Percentiles rank a stretch among this genome's conserved stretches.
These are phyloP conservation scores for Rutstroemia sp. DNA, from an alignment of 2,329 filamentous ascomycete genomes.

Conservation along the genomic window DNA sequence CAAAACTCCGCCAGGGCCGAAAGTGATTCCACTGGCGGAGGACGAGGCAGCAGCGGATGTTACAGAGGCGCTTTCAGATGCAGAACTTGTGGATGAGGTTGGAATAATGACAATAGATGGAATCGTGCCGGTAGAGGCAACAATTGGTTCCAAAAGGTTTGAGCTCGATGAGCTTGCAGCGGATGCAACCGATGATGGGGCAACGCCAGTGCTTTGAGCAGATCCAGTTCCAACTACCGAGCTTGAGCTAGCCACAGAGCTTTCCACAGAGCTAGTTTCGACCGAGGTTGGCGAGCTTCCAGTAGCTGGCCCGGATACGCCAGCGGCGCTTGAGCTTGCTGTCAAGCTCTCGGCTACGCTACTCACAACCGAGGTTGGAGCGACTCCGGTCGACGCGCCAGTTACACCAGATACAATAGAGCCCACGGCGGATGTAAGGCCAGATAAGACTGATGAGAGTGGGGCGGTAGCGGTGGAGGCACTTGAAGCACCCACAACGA, in stretches of 20 bases:
- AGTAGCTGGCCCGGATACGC: constrained; percentile 1
- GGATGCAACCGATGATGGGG: not conserved
- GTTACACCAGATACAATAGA: not conserved
- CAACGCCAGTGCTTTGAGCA: not conserved
- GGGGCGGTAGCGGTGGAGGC: not conserved
- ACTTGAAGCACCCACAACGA: not conserved
- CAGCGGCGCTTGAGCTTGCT: not conserved
- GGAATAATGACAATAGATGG: constrained; percentile 12
- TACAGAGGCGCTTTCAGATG: not conserved
- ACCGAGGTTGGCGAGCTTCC: not conserved
- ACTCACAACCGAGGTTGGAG: not conserved
- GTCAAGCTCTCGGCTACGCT: not conserved
- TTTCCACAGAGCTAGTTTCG: not conserved
- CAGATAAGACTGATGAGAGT: not conserved
- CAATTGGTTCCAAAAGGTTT: constrained; percentile 8
- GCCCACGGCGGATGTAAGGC: not conserved
- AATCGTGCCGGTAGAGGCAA: constrained; percentile 11
- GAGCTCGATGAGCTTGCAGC: not conserved
- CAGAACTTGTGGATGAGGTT: constrained; percentile 3
- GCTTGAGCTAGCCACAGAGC: not conserved
- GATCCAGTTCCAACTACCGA: not conserved
- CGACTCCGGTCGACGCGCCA: not conserved
- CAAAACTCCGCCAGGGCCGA: constrained; percentile 27
- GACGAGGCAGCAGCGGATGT: constrained; percentile 11
- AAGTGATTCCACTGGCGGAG: constrained; percentile 21